Percentiles rank a stretch among this genome's conserved stretches.
These are phyloP conservation scores for Populus ilicifolia DNA, from an alignment of 345 rosid genomes.

Conservation along the genomic window DNA sequence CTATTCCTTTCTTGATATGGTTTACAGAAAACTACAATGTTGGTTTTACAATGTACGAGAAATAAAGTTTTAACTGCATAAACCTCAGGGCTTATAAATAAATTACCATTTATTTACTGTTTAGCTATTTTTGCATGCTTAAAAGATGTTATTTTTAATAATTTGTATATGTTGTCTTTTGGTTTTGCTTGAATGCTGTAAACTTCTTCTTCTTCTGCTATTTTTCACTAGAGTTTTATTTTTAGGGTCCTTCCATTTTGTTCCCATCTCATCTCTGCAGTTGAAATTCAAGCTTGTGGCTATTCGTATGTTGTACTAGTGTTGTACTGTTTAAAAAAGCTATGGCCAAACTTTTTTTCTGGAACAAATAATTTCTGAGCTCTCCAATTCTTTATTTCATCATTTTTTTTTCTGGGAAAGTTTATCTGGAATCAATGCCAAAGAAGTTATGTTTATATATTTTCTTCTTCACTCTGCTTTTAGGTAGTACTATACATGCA, in stretches of 20 bases:
- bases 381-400: not conserved
- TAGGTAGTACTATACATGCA: not conserved
- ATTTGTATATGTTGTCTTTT: not conserved
- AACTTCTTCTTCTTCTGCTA: not conserved
- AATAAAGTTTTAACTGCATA: not conserved
- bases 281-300: not conserved
- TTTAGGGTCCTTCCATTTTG: not conserved
- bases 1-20: not conserved
- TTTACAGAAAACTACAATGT: not conserved
- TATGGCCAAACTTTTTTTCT: not conserved
- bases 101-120: not conserved
- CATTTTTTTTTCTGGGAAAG: not conserved
- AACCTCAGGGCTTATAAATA: not conserved
- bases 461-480: not conserved
- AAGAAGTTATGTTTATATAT: not conserved
- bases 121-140: not conserved
- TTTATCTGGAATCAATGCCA: not conserved
- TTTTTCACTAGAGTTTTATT: not conserved
- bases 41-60: not conserved
- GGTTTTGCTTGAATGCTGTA: not conserved
- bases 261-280: not conserved
- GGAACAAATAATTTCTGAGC: not conserved
- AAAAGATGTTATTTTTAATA: not conserved
- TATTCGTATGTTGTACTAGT: not conserved
- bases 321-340: not conserved